These are phyloP conservation scores for Vitis hybrid DNA, from an alignment of 177 flowering plant species.

Conservation along the genomic window DNA sequence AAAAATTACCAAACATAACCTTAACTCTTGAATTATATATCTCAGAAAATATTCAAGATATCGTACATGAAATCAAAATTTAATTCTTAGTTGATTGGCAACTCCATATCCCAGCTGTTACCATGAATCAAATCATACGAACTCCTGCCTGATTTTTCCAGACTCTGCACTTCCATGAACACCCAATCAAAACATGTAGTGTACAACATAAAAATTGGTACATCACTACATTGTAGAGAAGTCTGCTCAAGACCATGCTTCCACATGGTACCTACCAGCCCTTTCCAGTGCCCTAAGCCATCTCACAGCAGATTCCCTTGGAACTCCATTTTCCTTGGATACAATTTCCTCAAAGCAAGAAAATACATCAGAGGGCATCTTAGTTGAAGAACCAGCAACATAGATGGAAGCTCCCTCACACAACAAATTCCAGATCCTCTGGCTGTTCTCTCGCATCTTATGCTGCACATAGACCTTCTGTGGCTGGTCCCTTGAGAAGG, in stretches of 20 bases:
- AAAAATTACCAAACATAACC: too few species aligned
- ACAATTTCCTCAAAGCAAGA: constrained; percentile 74
- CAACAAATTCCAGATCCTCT: constrained; percentile 64
- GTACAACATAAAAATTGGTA: too few species aligned
- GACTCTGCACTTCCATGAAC: too few species aligned
- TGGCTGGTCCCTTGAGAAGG: constrained; percentile 90
- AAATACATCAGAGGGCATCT: constrained; percentile 87
- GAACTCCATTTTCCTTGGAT: constrained; percentile 58
- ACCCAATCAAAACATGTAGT: too few species aligned
- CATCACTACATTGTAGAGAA: too few species aligned
- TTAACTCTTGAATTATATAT: too few species aligned
- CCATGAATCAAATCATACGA: too few species aligned
- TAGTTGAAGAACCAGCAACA: constrained; percentile 89
- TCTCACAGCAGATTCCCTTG: constrained; percentile 57
- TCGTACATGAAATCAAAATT: too few species aligned
- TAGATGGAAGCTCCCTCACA: constrained; percentile 75
- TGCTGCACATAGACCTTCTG: constrained; percentile 92
- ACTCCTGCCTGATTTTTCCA: too few species aligned
- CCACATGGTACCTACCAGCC: constrained; percentile 85
- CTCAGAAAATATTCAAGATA: too few species aligned
- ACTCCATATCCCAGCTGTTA: too few species aligned
- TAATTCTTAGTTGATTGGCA: too few species aligned
- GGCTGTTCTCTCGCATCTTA: constrained; percentile 71
- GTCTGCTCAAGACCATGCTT: constrained; percentile 77
- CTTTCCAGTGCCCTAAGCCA: constrained; percentile 69